phyloP scores from a whole-genome alignment of 176 grass and related monocot species.

The Cenchrus fungigraminus region DNA sequence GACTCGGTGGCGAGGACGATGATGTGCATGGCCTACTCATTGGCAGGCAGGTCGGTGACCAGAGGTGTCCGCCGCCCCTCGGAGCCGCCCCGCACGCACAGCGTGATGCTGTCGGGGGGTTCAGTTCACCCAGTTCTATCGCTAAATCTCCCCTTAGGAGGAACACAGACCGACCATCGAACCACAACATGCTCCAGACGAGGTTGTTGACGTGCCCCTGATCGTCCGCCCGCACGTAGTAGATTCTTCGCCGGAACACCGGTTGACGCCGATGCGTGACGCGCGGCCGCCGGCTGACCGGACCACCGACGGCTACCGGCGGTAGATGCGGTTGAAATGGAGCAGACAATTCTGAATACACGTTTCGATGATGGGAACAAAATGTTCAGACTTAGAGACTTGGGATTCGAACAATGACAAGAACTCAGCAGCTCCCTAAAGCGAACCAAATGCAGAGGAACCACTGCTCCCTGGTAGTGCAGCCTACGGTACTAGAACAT shows the following conservation, averaged over 20 bases:
- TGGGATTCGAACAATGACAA: no score
- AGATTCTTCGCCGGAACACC: neutral
- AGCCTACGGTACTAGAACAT: neutral
- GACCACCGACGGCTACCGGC: no score
- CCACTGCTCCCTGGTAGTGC: neutral
- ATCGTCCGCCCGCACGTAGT: neutral
- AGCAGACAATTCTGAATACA: no score
- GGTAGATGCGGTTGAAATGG: no score
- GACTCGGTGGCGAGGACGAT: conserved; percentile 10
- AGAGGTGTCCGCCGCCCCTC: conserved; percentile 36
- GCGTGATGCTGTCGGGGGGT: neutral
- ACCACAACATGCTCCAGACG: neutral
- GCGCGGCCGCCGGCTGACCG: no score
- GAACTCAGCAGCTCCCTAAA: neutral
- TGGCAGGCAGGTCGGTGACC: conserved; percentile 37
- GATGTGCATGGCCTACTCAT: conserved; percentile 24
- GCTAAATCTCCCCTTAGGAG: neutral
- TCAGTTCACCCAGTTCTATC: neutral
- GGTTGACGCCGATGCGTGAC: no score
- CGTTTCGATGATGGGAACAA: no score
- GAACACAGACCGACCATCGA: neutral
- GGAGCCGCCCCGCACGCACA: conserved; percentile 26
- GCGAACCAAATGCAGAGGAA: neutral
- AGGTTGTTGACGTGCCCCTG: neutral
- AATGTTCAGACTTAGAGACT: no score